Base-by-base conservation (phyloP, 495 filamentous ascomycete species). In the Daldinia bambusicola region DNA sequence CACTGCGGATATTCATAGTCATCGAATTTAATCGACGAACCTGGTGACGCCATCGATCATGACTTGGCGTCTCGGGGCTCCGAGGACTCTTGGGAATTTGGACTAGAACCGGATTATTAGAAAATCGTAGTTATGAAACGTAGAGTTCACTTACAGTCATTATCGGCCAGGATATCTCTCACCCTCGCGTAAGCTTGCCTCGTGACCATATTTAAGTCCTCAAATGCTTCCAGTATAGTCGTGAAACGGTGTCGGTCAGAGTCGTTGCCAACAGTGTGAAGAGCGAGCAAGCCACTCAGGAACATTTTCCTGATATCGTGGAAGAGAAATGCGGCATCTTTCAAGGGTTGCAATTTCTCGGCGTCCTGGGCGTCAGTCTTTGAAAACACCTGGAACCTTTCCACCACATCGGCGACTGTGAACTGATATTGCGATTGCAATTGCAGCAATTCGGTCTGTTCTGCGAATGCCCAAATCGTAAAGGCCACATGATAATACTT, bases 1-100 rank as follows among this genome's bases (percentile, higher is more conserved):
- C 88, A 8, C 92, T 92, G 10, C 93, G 90, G 59, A 99, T 95
- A 18, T 94, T 94, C 69, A 94, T 92, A 1, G 93, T 96, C 26
- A 99, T 86, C 5, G 91, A 90, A 78, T 90, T 92, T 50, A 99
- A 84, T 74, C 94, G 93, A 66, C 92, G 88, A 53, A 97, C 88
- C 77, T 97, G 95, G 34, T 89, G 88, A 53, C 94, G 90, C 77
- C 94, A 87, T 45, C 90, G 87, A 67, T 98, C 94, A 55, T 90
- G 90, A 18, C 85, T 85, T 48, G 94, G 91, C 16, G 91, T 93
- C 16, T 90, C 78, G 0, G 93, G 90, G 18, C 88, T 79, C 52
- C 90, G 88, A 14, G 91, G 88, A 8, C 91, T 90, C 20, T 74
- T 77, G 8, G 75, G 73, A 79, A 86, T 31, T 89, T 89, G 32